These are phyloP conservation scores for Astrephomene gubernaculifera DNA, from an alignment of 139 green algal species.

Conservation along the genomic window DNA sequence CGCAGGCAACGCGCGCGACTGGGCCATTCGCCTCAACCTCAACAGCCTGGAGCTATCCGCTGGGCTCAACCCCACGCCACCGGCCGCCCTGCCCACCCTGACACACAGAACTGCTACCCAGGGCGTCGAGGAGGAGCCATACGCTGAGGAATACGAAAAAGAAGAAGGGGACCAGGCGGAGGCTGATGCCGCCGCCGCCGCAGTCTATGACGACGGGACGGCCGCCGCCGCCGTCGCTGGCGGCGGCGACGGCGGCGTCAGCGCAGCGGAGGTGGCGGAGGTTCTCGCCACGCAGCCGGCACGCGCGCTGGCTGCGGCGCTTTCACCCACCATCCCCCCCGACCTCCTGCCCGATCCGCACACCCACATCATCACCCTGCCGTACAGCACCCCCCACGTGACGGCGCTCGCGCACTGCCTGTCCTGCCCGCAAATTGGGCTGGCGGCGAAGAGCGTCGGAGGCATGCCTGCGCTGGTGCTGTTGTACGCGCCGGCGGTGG, in stretches of 20 bases:
- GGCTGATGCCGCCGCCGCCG: background rate
- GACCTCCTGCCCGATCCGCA: slow-evolving; percentile 20
- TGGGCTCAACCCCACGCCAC: background rate
- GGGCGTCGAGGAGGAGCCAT: background rate
- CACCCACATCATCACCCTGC: slow-evolving; percentile 7
- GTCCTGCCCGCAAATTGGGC: slow-evolving; percentile 14
- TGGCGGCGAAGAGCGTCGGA: slow-evolving; percentile 14
- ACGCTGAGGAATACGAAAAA: background rate
- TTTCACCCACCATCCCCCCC: slow-evolving; percentile 22
- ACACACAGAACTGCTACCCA: too few species aligned
- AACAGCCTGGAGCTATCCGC: slow-evolving; percentile 14
- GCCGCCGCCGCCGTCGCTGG: background rate
- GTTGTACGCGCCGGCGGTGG: slow-evolving; percentile 18
- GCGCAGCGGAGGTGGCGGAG: background rate
- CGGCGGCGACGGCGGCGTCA: background rate
- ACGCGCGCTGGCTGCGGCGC: slow-evolving; percentile 15
- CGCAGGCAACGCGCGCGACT: background rate
- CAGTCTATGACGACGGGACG: background rate
- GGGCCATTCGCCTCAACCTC: slow-evolving; percentile 11
- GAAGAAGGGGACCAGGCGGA: background rate
- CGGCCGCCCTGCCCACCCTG: too few species aligned
- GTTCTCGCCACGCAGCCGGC: slow-evolving; percentile 11
- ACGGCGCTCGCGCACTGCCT: slow-evolving; percentile 30
- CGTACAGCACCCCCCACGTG: slow-evolving; percentile 1
- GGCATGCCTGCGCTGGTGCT: slow-evolving; percentile 1